Percentiles rank a stretch among this genome's conserved stretches.
phyloP scores from a whole-genome alignment of 768 basidiomycete genomes.

The Rhizopogon vinicolor region DNA sequence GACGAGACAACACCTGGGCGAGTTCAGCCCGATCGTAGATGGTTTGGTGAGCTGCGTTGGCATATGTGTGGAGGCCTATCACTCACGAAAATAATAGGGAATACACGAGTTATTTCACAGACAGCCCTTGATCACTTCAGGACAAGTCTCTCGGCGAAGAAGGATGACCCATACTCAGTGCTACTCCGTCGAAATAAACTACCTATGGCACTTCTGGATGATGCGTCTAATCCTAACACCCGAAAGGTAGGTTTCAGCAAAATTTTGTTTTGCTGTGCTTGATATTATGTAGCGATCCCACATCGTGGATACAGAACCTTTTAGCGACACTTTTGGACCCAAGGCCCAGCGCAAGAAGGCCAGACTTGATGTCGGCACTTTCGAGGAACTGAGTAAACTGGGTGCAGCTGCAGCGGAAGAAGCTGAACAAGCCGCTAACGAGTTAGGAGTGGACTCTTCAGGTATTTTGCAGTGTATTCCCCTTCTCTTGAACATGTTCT shows the following conservation, averaged over 20 bases:
- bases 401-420: conserved; percentile 53
- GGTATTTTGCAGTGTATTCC: conserved; percentile 27
- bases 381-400: conserved; percentile 81
- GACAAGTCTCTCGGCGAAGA: conserved; percentile 77
- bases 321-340: conserved; percentile 90
- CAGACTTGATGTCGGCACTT: conserved; percentile 80
- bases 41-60: conserved; percentile 69
- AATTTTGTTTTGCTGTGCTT: neutral
- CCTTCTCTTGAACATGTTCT: neutral
- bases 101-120: conserved; percentile 98
- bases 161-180: conserved; percentile 95
- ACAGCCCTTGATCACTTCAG: conserved; percentile 95
- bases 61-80: neutral
- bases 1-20: conserved; percentile 85
- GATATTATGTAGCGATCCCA: conserved; percentile 61
- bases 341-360: conserved; percentile 94
- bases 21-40: conserved; percentile 91
- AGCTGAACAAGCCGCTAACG: conserved; percentile 40
- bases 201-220: conserved; percentile 93
- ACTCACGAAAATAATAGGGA: conserved; percentile 47
- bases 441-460: conserved; percentile 36
- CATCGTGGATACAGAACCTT: conserved; percentile 95
- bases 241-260: conserved; percentile 56
- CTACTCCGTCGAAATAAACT: conserved; percentile 91
- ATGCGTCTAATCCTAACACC: conserved; percentile 73